These are phyloP conservation scores for Lignosus rhinocerotis DNA, from an alignment of 1,284 basidiomycete genomes.

Conservation along the genomic window DNA sequence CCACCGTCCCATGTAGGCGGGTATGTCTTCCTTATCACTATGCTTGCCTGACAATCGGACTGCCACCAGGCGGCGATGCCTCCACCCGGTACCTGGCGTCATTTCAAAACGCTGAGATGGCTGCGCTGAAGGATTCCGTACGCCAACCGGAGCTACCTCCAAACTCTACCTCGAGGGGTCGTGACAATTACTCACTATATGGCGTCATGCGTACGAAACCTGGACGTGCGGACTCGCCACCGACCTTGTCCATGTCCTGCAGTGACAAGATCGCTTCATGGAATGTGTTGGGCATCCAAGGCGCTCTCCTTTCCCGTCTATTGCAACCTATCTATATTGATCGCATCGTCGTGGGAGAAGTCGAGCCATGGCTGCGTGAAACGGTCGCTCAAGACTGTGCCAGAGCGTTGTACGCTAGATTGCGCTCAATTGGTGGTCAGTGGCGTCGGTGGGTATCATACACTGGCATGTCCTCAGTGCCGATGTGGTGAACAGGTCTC, in stretches of 20 bases:
- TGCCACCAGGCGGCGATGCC: slow-evolving; percentile 74
- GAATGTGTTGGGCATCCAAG: slow-evolving; percentile 83
- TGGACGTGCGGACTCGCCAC: slow-evolving; percentile 81
- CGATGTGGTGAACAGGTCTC: not conserved
- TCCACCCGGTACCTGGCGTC: slow-evolving; percentile 79
- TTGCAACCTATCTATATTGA: slow-evolving; percentile 67
- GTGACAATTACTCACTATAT: slow-evolving; percentile 72
- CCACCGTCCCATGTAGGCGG: slow-evolving; percentile 84
- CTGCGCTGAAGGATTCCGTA: slow-evolving; percentile 60
- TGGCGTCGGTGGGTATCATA: not conserved
- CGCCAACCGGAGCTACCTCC: slow-evolving; percentile 38
- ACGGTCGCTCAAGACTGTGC: slow-evolving; percentile 57
- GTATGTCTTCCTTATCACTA: not conserved
- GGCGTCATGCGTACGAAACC: slow-evolving; percentile 89
- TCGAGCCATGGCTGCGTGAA: slow-evolving; percentile 42
- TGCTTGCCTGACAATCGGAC: not conserved
- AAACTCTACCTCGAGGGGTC: slow-evolving; percentile 61
- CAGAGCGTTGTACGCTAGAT: slow-evolving; percentile 57
- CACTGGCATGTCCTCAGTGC: not conserved
- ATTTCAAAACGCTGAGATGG: slow-evolving; percentile 68
- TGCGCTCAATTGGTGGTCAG: slow-evolving; percentile 41
- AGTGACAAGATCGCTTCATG: slow-evolving; percentile 90
- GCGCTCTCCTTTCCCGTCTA: slow-evolving; percentile 63
- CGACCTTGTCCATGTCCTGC: slow-evolving; percentile 83
- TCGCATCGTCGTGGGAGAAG: slow-evolving; percentile 71